Conservation (phyloP, 345 rosid genomes). For the Melastoma malabathricum region DNA sequence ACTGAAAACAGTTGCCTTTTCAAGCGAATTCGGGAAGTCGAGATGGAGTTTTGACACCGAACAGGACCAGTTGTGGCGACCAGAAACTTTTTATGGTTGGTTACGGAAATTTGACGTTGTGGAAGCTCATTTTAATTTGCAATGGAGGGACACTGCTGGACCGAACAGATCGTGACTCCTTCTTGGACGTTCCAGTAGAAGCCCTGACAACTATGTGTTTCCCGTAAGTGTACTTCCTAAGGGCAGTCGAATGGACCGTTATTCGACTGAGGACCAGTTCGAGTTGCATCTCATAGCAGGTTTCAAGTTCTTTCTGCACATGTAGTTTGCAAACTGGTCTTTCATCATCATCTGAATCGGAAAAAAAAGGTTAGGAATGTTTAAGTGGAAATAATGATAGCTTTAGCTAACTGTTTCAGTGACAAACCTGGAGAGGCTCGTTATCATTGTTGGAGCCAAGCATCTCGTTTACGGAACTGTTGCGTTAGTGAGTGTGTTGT, state of each 20-base stretch:
- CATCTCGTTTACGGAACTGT: conserved; percentile 79
- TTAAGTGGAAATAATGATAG: no score
- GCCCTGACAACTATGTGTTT: conserved; percentile 95
- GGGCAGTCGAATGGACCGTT: conserved; percentile 72
- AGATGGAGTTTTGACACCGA: no score
- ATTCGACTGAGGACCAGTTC: conserved; percentile 76
- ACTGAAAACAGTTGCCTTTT: no score
- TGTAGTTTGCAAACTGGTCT: conserved; percentile 96
- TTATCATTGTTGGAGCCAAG: conserved; percentile 92
- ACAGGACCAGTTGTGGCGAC: no score
- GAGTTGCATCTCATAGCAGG: conserved; percentile 83
- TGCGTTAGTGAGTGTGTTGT: conserved; percentile 32
- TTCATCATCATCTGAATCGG: conserved; percentile 80
- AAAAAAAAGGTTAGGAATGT: neutral
- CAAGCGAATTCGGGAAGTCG: no score
- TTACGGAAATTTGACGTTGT: no score
- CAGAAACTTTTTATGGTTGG: no score
- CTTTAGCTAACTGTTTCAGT: neutral
- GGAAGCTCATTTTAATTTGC: no score
- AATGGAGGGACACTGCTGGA: no score
- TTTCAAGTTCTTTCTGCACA: conserved; percentile 97
- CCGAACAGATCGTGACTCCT: no score
- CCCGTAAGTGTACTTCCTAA: conserved; percentile 91
- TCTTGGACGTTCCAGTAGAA: no score
- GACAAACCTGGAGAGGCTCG: conserved; percentile 91